Percentiles rank a stretch among this genome's conserved stretches.
Conservation (phyloP, 169 alveolate genomes). For the Eimeria falciformis region DNA sequence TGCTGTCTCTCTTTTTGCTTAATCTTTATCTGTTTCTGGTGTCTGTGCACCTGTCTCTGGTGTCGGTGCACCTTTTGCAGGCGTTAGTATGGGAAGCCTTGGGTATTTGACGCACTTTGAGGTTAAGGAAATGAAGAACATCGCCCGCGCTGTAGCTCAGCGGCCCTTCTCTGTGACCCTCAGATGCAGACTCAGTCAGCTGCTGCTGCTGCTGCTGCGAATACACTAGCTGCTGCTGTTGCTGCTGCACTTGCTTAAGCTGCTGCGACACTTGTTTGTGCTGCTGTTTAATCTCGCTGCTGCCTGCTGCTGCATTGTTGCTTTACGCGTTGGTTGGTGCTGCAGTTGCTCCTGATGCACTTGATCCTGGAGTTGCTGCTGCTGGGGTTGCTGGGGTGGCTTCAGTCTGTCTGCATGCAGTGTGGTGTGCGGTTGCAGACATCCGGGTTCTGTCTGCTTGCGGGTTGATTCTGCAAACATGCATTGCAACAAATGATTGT, state of each 20-base stretch:
- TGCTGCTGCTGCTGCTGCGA: background rate
- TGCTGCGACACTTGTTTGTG: background rate
- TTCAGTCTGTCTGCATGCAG: background rate
- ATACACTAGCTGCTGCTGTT: background rate
- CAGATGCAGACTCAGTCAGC: conserved; percentile 64
- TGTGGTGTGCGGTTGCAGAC: background rate
- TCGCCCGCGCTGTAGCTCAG: conserved; percentile 21
- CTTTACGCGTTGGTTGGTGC: background rate
- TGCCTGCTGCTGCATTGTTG: background rate
- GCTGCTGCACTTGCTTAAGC: background rate
- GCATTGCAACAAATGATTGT: conserved; percentile 85
- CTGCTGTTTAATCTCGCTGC: background rate
- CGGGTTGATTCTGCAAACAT: conserved; percentile 5
- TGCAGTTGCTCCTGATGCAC: background rate
- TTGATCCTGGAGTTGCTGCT: background rate
- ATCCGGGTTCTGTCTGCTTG: background rate
- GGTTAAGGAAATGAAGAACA: conserved; percentile 76
- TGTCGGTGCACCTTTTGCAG: background rate
- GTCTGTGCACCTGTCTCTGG: background rate
- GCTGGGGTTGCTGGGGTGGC: background rate
- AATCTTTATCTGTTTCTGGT: too few relatives aligned
- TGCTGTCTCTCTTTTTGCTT: too few relatives aligned
- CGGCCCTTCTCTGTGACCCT: conserved; percentile 25
- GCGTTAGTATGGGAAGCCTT: conserved; percentile 80
- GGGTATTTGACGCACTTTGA: conserved; percentile 89